Base-by-base conservation (phyloP, 2,329 filamentous ascomycete species). In the Fusarium nygamai region DNA sequence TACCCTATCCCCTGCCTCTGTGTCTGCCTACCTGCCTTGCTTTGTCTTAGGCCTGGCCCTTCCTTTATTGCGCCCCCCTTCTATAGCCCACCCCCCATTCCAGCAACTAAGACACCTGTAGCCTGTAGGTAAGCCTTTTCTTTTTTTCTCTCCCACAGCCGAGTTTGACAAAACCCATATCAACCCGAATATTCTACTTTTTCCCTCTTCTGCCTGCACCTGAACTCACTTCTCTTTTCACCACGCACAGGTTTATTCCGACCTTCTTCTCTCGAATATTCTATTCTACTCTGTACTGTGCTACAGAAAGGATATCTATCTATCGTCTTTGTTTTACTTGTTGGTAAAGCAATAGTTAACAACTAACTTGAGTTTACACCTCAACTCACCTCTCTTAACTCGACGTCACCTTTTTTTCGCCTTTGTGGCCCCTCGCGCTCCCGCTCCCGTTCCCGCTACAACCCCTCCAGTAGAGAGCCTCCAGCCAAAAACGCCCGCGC, bases 111-210 rank as follows among this genome's bases (percentile, higher is more conserved):
- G 65, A 67, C 65, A 67, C 65, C 51, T 54, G 56, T 29, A 59
- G 54, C 56, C 56, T 59, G 66, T 68, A 71, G 51, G 54, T 67
- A 71, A 51, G 54, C 56, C 58, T 73, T 69, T 72, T 68, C 69
- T 69, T 70, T 74, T 75, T 73, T 66, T 78, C 47, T 72, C 75
- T 78, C 76, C 75, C 77, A 78, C 77, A 78, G 75, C 76, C 76
- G 76, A 77, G 60, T 77, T 75, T 78, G 75, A 72, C 76, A 78
- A 78, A 78, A 50, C 61, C 73, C 73, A 75, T 78, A 77, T 78
- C 76, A 78, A 77, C 75, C 75, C 74, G 70, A 78, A 74, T 78
- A 75, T 67, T 67, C 72, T 78, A 54, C 66, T 69, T 78, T 78
- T 76, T 78, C 72, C 69, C 66, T 69, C 67, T 60, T 61, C 62